Conservation (phyloP, 805 yeast genomes). For the Saccharomyces jurei region DNA sequence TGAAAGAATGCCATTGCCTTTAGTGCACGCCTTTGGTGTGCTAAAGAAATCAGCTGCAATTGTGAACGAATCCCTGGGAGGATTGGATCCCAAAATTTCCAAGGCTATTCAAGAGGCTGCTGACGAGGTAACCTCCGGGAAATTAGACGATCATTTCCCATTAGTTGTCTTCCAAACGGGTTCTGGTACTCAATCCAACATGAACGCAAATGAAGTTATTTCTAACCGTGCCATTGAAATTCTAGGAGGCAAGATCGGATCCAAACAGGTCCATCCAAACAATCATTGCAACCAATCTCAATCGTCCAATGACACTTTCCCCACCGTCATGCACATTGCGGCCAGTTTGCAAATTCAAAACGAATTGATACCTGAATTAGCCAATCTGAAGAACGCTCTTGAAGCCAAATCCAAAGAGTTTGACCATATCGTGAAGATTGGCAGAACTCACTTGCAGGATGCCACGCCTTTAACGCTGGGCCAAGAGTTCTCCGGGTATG, state of each 20-base stretch:
- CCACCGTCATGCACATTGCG: constrained; percentile 99
- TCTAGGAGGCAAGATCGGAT: constrained; percentile 85
- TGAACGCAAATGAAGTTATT: constrained; percentile 98
- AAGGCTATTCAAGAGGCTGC: constrained; percentile 88
- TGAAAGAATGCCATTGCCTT: constrained; percentile 86
- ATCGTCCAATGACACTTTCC: constrained; percentile 98
- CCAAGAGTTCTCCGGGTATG: constrained; percentile 96
- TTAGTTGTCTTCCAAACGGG: constrained; percentile 98
- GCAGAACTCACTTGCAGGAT: constrained; percentile 98
- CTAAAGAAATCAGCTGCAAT: constrained; percentile 91
- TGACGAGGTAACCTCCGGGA: constrained; percentile 88
- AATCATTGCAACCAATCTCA: constrained; percentile 98
- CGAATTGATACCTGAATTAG: constrained; percentile 72
- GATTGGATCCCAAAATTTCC: constrained; percentile 75
- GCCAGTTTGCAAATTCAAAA: constrained; percentile 83
- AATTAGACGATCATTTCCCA: constrained; percentile 90
- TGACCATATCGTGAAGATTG: constrained; percentile 85
- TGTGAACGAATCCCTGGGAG: constrained; percentile 76
- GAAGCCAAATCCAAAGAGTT: constrained; percentile 76
- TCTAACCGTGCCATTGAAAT: constrained; percentile 96
- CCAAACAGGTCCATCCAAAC: constrained; percentile 93
- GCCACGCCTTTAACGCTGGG: constrained; percentile 97
- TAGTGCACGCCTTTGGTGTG: constrained; percentile 85
- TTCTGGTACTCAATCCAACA: constrained; percentile 96
- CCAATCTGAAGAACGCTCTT: constrained; percentile 69